A percentile compares a stretch with the other conserved stretches of the same genome.
Conservation (phyloP, 1,284 basidiomycete genomes). For the Ustilago esculenta region DNA sequence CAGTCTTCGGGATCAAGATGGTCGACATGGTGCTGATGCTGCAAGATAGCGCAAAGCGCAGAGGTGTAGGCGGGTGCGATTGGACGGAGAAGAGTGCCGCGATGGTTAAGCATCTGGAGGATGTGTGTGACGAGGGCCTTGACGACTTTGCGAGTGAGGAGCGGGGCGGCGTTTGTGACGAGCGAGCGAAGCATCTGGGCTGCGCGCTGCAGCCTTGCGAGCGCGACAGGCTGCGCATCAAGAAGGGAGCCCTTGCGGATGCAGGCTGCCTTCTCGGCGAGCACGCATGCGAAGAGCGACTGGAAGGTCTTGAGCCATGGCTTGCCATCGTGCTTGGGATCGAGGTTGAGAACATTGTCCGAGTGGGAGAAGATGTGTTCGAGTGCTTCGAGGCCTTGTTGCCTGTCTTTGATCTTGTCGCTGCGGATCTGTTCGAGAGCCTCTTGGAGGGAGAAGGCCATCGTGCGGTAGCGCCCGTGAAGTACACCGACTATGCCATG, state of each 20-base stretch:
- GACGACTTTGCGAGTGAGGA: constrained; percentile 72
- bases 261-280: constrained; percentile 73
- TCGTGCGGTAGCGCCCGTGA: constrained; percentile 9
- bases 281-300: constrained; percentile 76
- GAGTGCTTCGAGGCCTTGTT: constrained; percentile 74
- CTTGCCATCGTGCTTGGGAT: constrained; percentile 69
- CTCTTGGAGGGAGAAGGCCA: constrained; percentile 45
- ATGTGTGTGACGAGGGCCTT: constrained; percentile 77
- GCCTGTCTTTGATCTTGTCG: constrained; percentile 78
- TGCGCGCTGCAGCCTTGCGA: constrained; percentile 74
- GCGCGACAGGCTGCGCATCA: constrained; percentile 68
- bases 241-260: constrained; percentile 71
- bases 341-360: constrained; percentile 72
- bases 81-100: constrained; percentile 73
- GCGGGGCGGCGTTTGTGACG: constrained; percentile 72
- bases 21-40: constrained; percentile 79
- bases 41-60: constrained; percentile 75
- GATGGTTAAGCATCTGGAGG: constrained; percentile 73
- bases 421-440: constrained; percentile 47
- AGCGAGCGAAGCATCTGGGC: constrained; percentile 78
- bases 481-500: constrained; percentile 2
- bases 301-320: constrained; percentile 79
- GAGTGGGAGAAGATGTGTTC: constrained; percentile 74
- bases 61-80: constrained; percentile 84
- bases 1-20: constrained; percentile 76